Evolutionary conservation across 2,329 filamentous ascomycete species (phyloP).

Genomic region (Neopestalotiopsis sp.): DNA sequence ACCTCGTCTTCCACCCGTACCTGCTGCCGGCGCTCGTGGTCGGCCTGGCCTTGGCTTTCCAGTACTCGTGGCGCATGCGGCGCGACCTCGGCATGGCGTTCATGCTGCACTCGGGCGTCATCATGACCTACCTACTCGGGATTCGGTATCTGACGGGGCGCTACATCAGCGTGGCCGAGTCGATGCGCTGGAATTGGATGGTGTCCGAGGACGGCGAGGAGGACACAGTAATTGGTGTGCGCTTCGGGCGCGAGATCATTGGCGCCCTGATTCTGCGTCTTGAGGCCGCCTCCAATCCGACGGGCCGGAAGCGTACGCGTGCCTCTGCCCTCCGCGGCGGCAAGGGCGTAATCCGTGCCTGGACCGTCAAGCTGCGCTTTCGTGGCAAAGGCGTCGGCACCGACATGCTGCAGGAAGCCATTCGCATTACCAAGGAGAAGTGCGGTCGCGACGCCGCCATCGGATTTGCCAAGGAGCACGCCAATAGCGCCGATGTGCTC

Average conservation of each 20-base stretch:
- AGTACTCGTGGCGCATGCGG: constrained; percentile 49
- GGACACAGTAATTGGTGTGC: constrained; percentile 69
- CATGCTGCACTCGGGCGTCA: constrained; percentile 63
- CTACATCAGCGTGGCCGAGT: constrained; percentile 69
- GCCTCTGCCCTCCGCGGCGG: constrained; percentile 57
- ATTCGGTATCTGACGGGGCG: constrained; percentile 65
- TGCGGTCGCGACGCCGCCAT: constrained; percentile 72
- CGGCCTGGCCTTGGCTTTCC: constrained; percentile 50
- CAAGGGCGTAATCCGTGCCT: constrained; percentile 77
- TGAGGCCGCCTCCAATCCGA: constrained; percentile 45
- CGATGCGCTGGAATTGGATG: constrained; percentile 68
- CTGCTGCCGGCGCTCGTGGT: constrained; percentile 54
- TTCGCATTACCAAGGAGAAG: constrained; percentile 69
- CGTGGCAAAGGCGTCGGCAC: constrained; percentile 74
- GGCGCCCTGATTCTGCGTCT: constrained; percentile 74
- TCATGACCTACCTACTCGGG: constrained; percentile 67
- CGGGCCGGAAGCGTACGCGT: constrained; percentile 31
- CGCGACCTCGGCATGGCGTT: constrained; percentile 60
- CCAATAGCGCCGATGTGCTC: constrained; percentile 71
- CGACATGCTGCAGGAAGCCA: constrained; percentile 75
- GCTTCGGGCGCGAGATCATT: constrained; percentile 72
- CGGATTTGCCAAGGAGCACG: constrained; percentile 78
- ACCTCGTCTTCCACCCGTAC: constrained; percentile 69
- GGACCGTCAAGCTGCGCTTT: constrained; percentile 77
- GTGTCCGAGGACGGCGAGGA: constrained; percentile 45